Percentiles rank a stretch among this genome's conserved stretches.
phyloP scores from a whole-genome alignment of 2,329 filamentous ascomycete species.

The Rhinocladiella mackenziei region DNA sequence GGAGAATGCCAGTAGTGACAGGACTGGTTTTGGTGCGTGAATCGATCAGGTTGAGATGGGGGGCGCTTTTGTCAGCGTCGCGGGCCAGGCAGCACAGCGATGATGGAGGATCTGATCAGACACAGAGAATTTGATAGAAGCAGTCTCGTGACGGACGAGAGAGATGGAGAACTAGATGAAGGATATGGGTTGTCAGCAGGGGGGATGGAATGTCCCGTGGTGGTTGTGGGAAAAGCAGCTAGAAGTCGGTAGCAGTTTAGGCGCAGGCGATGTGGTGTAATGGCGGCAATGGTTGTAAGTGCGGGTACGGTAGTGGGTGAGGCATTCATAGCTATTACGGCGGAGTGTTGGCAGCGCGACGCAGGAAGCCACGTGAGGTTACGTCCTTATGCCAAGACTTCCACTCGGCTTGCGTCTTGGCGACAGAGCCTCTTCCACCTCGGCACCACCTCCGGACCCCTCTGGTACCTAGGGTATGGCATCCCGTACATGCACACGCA shows the following conservation, averaged over 20 bases:
- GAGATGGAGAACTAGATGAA: slow-evolving; percentile 13
- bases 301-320: too few species aligned
- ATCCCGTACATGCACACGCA: too few species aligned
- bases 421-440: too few species aligned
- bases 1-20: slow-evolving; percentile 5
- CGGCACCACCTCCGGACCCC: too few species aligned
- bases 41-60: slow-evolving; percentile 5
- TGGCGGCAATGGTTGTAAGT: too few species aligned
- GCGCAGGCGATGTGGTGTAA: too few species aligned
- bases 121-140: slow-evolving; percentile 6
- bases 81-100: slow-evolving; percentile 17
- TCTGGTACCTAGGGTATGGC: too few species aligned
- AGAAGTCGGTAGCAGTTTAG: slow-evolving; percentile 5
- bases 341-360: too few species aligned
- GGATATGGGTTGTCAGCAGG: slow-evolving; percentile 22
- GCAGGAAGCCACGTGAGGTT: too few species aligned
- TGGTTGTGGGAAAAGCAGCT: slow-evolving; percentile 8
- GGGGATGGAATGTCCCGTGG: slow-evolving; percentile 8
- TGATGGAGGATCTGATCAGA: slow-evolving; percentile 9
- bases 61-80: slow-evolving; percentile 23
- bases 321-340: too few species aligned
- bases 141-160: slow-evolving; percentile 10
- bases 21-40: slow-evolving; percentile 7
- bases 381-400: too few species aligned
- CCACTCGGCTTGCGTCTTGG: too few species aligned